Percentiles rank a stretch among this genome's conserved stretches.
phyloP scores from a whole-genome alignment of 108 stramenopile genomes.

The Discostella pseudostelligera region DNA sequence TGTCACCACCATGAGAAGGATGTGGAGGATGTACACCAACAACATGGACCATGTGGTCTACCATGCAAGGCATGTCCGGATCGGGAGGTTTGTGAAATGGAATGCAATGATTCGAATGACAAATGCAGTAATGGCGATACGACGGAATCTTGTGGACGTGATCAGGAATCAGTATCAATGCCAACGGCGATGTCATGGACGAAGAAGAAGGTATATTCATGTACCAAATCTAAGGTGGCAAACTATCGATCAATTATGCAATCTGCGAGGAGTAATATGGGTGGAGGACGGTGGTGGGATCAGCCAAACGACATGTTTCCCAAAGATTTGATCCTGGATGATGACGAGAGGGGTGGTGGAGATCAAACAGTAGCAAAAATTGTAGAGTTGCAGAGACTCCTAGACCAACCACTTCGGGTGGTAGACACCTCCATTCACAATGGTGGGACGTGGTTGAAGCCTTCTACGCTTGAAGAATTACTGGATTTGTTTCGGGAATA shows the following conservation, averaged over 20 bases:
- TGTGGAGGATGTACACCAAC: constrained; percentile 50
- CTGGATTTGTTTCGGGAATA: constrained; percentile 73
- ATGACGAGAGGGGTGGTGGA: not conserved
- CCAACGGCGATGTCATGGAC: constrained; percentile 9
- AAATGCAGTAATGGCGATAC: constrained; percentile 12
- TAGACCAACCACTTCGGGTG: constrained; percentile 67
- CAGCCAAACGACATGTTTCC: constrained; percentile 78
- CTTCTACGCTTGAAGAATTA: constrained; percentile 70
- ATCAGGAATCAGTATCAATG: not conserved
- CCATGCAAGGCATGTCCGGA: constrained; percentile 80
- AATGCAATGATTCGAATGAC: constrained; percentile 66
- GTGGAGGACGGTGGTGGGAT: constrained; percentile 53
- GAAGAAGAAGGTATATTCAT: constrained; percentile 39
- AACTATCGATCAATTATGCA: constrained; percentile 38
- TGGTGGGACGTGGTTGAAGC: constrained; percentile 89
- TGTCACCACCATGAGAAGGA: not conserved
- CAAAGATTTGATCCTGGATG: constrained; percentile 48
- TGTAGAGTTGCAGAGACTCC: not conserved
- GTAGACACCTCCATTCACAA: constrained; percentile 65
- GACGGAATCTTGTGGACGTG: constrained; percentile 12
- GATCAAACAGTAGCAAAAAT: not conserved
- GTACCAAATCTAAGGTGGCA: constrained; percentile 54
- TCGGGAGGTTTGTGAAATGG: constrained; percentile 64
- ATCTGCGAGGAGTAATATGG: constrained; percentile 27
- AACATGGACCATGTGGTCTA: constrained; percentile 80